Evolutionary conservation across 2,329 filamentous ascomycete species (phyloP), one percentile per base, ranked within the genome.

Genomic region (Incumbomyces delicatus): DNA sequence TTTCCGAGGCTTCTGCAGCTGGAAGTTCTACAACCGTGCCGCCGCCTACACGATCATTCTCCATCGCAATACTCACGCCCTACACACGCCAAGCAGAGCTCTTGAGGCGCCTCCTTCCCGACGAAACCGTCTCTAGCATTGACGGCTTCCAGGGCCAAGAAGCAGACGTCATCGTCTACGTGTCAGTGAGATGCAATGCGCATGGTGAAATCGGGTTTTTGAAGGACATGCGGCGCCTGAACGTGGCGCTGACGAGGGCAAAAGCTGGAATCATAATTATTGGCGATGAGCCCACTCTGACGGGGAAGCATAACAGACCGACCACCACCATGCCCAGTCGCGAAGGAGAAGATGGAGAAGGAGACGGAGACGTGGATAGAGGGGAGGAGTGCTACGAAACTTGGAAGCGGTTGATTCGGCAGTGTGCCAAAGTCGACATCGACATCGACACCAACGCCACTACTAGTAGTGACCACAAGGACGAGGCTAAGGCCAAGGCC

Each of bases 111-210:
- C 39, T 50, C 45, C 5, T 30, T 6, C 27, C 43, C 8, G 11
- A 38, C 16, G 39, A 44, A 37, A 44, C 22, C 22, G 16, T 69
- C 1, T 65, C 59, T 1, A 70, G 64, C 42, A 65, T 71, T 37
- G 68, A 72, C 50, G 62, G 62, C 2, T 72, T 67, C 49, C 67
- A 72, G 45, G 68, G 66, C 1, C 60, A 62, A 1, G 67, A 70
- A 55, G 66, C 67, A 1, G 69, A 71, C 39, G 57, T 71, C 29
- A 55, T 71, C 2, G 59, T 72, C 5, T 70, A 66, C 48, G 63
- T 68, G 5, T 67, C 65, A 1, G 66, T 69, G 5, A 57, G 68
- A 7, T 69, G 65, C 49, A 72, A 72, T 51, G 57, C 60, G 11
- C 44, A 51, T 13, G 33, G 48, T 10, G 52, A 69, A 7, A 62